Evolutionary conservation across 2,329 filamentous ascomycete genomes (phyloP), one percentile per base, ranked within the genome.

Genomic region (Penicillium sp.): DNA sequence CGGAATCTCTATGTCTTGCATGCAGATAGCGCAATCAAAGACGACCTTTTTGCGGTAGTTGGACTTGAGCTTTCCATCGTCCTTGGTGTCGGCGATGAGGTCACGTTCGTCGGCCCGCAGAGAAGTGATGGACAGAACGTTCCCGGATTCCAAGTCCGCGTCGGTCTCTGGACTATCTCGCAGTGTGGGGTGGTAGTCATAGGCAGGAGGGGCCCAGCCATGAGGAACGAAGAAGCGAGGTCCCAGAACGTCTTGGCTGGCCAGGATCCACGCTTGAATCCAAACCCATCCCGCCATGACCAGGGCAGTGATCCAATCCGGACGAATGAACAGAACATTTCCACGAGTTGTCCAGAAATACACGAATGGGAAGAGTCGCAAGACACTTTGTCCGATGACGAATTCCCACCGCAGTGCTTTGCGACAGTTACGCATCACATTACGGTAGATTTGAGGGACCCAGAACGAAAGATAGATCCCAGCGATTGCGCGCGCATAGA

Each of bases 21-120:
- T 86, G 66, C 93, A 98, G 57, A 98, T 96, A 13, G 90, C 89
- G 68, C 93, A 98, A 71, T 97, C 90, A 51, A 95, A 93, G 1
- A 79, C 64, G 35, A 77, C 77, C 60, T 75, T 79, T 67, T 81
- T 77, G 50, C 77, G 78, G 43, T 73, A 73, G 57, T 62, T 65
- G 5, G 54, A 48, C 28, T 62, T 58, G 9, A 63, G 58, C 36
- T 73, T 77, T 46, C 73, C 67, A 52, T 73, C 69, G 42, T 71
- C 69, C 35, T 67, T 67, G n/a, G 53, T 54, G 18, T 64, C 61
- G 35, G 60, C 66, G 34, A 66, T 59, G 4, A 68, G 54, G 38
- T 73, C 71, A 33, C 66, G 59, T 51, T 70, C 68, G 44, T 72
- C 67, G 4, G 70, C 72, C 13, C 81, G 75, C 12, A 89, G 77